Evolutionary conservation across 768 basidiomycete species (phyloP), one percentile per base, ranked within the genome.

Genomic region (Boletus edulis): DNA sequence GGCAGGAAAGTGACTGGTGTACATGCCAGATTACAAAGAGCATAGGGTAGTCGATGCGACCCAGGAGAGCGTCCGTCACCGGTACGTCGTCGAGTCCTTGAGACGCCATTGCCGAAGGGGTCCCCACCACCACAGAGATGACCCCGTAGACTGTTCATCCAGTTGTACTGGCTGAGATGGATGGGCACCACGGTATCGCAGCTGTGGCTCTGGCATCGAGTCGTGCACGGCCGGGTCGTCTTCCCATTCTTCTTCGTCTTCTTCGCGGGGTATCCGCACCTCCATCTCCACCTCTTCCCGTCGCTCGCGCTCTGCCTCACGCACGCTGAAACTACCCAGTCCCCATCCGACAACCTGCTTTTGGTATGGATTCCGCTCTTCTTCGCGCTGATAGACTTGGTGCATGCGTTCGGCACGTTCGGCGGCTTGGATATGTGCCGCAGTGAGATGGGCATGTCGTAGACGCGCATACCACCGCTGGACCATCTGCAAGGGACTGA

Each of bases 81-180:
- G 70, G 68, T 93, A 93, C 47, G 78, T 76, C 10, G 90, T 91
- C 57, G 87, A 81, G 63, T 93, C 91, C 60, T 85, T 81, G 60
- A 92, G 68, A 44, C 91, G 76, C 90, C 89, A 92, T 29, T 78
- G 76, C 44, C 80, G 75, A 20, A 92, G 69, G 3, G 90, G 89
- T 0, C 87, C 87, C 88, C 89, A 91, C 85, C 88, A 89, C 84
- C 84, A 90, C 56, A 88, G 57, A 7, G 87, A 87, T 32, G 66
- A 65, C 13, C 62, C 54, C 3, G 44, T 55, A 27, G 42, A 46
- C 51, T 56, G 52, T 4, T 57, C 56, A 14, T 47, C 37, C 15
- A 31, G 39, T 24, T 10, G 22, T 20, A 58, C 51, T 9, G 56
- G 58, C 44, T 49, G 51, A 12, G 40, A 29, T n/a, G 24, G 9